Evolutionary conservation across 2,329 filamentous ascomycete genomes (phyloP), one percentile per base, ranked within the genome.

Genomic region (Neopestalotiopsis sp.): DNA sequence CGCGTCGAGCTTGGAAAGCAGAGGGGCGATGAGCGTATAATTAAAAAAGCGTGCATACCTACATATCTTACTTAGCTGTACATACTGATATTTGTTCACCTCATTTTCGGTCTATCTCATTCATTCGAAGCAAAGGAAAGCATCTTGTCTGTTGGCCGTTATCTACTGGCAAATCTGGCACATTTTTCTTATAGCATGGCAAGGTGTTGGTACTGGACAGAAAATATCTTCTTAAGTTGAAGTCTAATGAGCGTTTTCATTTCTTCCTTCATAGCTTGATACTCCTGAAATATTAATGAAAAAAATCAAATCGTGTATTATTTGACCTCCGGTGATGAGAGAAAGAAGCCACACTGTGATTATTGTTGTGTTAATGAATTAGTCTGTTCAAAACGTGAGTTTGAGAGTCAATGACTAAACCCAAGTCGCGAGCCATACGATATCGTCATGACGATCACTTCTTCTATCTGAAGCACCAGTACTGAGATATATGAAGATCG

Each of bases 41-140:
- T 52, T n/a, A 14, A 49, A 52, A 52, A 52, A 52, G 45, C 45
- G 45, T 52, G 45, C 45, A 52, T 52, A 52, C 14, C 20, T 52
- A 52, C 20, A 52, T 52, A 52, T 52, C 45, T 52, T 52, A 52
- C 45, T 52, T 52, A 52, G 45, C 45, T 59, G 57, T 59, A 59
- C 57, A 59, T 59, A 59, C 57, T 59, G 57, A 59, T 28, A 30
- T 32, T 24, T 34, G 57, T 59, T 59, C 57, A 30, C 20, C 24
- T 59, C 24, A 34, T 30, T 59, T 49, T 49, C 42, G 45, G 45
- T 10, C 14, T n/a, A 49, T 14, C 45, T 24, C 45, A 52, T 52
- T n/a, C 45, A 17, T 52, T n/a, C 17, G 6, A 52, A 52, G 45
- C 45, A 52, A 17, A 52, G 45, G n/a, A 10, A 17, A n/a, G 14